Conservation (phyloP, 108 stramenopile genomes). For the Craspedostauros australis region DNA sequence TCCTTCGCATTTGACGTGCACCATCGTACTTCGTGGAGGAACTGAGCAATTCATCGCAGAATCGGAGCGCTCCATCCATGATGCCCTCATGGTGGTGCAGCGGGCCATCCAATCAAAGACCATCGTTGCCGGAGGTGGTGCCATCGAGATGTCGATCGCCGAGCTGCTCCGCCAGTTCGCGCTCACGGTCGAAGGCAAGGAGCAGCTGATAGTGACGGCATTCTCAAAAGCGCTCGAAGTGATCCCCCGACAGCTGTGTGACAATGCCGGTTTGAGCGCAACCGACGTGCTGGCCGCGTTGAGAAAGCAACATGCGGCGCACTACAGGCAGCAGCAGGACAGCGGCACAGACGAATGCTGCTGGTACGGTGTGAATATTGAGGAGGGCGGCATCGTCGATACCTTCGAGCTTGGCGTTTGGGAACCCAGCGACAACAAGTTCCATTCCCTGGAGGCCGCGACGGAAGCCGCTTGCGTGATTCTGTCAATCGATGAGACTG, state of each 20-base stretch:
- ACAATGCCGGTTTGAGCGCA: slow-evolving; percentile 97
- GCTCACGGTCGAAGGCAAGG: slow-evolving; percentile 93
- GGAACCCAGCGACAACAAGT: slow-evolving; percentile 98
- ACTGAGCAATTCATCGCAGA: slow-evolving; percentile 99
- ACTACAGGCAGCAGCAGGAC: too few relatives aligned
- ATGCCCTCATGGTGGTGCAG: slow-evolving; percentile 97
- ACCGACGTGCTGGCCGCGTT: slow-evolving; percentile 95
- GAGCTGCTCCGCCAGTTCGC: slow-evolving; percentile 72
- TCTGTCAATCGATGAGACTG: slow-evolving; percentile 98
- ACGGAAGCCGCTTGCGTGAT: slow-evolving; percentile 98
- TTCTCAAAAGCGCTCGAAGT: slow-evolving; percentile 95
- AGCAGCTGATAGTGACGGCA: slow-evolving; percentile 88
- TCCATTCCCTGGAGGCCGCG: slow-evolving; percentile 87
- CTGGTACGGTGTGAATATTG: slow-evolving; percentile 98
- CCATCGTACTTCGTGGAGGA: slow-evolving; percentile 95
- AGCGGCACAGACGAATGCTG: slow-evolving; percentile 41
- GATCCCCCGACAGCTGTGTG: slow-evolving; percentile 94
- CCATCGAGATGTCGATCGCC: slow-evolving; percentile 95
- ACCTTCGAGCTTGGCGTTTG: slow-evolving; percentile 93
- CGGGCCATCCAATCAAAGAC: slow-evolving; percentile 72
- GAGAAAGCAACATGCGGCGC: slow-evolving; percentile 87
- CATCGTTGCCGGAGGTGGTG: slow-evolving; percentile 98
- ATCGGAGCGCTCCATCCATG: slow-evolving; percentile 95
- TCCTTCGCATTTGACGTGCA: slow-evolving; percentile 86
- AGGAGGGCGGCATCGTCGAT: slow-evolving; percentile 91